Evolutionary conservation across 1,284 basidiomycete species (phyloP).

Genomic region (Pseudozyma tsukubaensis): DNA sequence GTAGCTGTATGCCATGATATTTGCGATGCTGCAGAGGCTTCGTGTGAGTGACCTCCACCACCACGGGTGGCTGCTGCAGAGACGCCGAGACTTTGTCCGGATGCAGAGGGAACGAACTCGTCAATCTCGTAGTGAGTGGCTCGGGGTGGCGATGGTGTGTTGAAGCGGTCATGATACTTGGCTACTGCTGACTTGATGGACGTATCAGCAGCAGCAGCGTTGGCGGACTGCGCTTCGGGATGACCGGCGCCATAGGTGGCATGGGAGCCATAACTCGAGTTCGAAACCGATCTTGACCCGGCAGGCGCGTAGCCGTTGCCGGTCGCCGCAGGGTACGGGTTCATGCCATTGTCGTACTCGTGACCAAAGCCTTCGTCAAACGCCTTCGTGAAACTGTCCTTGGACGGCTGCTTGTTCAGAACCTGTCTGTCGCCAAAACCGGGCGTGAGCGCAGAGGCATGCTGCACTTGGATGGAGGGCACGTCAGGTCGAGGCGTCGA

Average conservation of each 20-base stretch:
- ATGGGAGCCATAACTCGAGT: slow-evolving; percentile 20
- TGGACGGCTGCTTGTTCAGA: slow-evolving; percentile 31
- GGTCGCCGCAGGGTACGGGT: slow-evolving; percentile 28
- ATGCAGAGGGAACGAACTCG: not conserved
- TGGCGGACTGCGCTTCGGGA: slow-evolving; percentile 1
- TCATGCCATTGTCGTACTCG: slow-evolving; percentile 15
- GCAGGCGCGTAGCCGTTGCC: slow-evolving; percentile 27
- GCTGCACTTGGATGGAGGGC: slow-evolving; percentile 29
- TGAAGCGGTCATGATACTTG: slow-evolving; percentile 45
- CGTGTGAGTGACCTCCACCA: slow-evolving; percentile 32
- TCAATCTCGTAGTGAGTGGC: slow-evolving; percentile 1
- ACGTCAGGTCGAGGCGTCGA: slow-evolving; percentile 19
- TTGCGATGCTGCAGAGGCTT: slow-evolving; percentile 30
- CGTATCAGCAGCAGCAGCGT: not conserved
- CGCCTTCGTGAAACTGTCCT: slow-evolving; percentile 43
- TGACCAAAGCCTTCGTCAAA: slow-evolving; percentile 52
- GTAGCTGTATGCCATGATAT: slow-evolving; percentile 48
- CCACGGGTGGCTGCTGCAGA: not conserved
- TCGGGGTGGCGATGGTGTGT: slow-evolving; percentile 22
- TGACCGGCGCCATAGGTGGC: slow-evolving; percentile 13
- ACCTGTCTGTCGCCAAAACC: not conserved
- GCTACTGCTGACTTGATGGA: slow-evolving; percentile 26
- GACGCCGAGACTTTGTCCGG: slow-evolving; percentile 17
- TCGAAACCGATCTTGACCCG: slow-evolving; percentile 26
- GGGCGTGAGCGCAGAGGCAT: slow-evolving; percentile 7